Percentiles rank a stretch among this genome's conserved stretches.
phyloP scores from a whole-genome alignment of 1,139 yeast genomes.

The Sugiyamaella castrensis region DNA sequence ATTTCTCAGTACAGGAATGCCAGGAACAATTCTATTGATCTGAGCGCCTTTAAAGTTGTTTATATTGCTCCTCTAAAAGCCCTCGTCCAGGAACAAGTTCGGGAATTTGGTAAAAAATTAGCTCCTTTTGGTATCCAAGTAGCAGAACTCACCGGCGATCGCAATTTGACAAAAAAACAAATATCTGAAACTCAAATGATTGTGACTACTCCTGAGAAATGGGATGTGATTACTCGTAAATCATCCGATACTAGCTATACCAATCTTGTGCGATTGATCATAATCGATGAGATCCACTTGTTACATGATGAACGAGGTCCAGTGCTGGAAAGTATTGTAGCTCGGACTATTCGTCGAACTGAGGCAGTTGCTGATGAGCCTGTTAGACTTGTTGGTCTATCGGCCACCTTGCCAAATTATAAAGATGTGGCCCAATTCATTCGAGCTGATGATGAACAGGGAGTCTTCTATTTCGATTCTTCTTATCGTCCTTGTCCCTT shows the following conservation, averaged over 20 bases:
- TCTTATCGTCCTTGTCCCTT: conserved; percentile 90
- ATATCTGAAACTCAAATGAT: conserved; percentile 75
- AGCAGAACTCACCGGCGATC: conserved; percentile 89
- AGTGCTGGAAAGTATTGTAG: conserved; percentile 81
- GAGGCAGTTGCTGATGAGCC: conserved; percentile 47
- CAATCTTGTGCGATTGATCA: conserved; percentile 63
- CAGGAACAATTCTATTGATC: conserved; percentile 48
- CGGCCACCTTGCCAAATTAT: conserved; percentile 93
- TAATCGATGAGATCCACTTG: conserved; percentile 90
- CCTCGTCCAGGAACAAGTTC: conserved; percentile 89
- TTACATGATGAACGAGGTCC: conserved; percentile 96
- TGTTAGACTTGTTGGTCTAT: conserved; percentile 76
- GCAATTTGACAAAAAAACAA: conserved; percentile 72
- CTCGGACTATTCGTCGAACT: conserved; percentile 57
- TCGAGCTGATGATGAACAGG: conserved; percentile 60
- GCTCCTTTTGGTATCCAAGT: conserved; percentile 68
- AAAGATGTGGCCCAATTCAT: conserved; percentile 81
- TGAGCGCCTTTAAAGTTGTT: conserved; percentile 68
- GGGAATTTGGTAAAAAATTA: conserved; percentile 75
- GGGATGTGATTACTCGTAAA: conserved; percentile 95
- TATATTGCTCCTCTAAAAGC: conserved; percentile 95
- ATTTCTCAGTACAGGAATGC: conserved; percentile 53
- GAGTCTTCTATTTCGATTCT: conserved; percentile 76
- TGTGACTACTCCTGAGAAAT: conserved; percentile 93
- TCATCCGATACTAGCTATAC: conserved; percentile 61